Evolutionary conservation across 2,329 filamentous ascomycete genomes (phyloP), one percentile per base, ranked within the genome.

Genomic region (Phaeosphaeriaceae sp.): DNA sequence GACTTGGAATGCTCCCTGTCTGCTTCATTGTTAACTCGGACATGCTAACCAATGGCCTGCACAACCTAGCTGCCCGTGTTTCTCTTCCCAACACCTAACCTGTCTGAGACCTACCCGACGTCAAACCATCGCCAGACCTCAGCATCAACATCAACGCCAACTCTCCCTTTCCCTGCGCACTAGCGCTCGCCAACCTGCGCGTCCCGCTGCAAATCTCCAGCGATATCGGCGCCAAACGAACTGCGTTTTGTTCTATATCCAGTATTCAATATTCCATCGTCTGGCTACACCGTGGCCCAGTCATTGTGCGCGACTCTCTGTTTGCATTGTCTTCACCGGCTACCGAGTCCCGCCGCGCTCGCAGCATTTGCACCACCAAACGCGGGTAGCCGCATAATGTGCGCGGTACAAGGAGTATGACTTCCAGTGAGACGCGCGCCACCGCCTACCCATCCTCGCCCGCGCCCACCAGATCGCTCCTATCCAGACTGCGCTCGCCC

Each of bases 401-500:
- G 63, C 58, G 63, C 59, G 55, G 50, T 56, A 62, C 61, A 66
- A 65, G 63, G 66, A 71, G 64, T 63, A 74, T 73, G 71, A 73
- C 64, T 68, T 71, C 71, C 66, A 70, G 67, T 63, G 60, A 67
- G 51, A 62, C 60, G 52, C 68, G 68, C 58, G 57, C 61, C 54
- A 57, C 67, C 54, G 60, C 55, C 47, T 56, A 66, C 57, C 61
- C 68, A 30, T 63, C 62, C 45, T 60, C 64, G 42, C 61, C 65
- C 42, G 50, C 52, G 17, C 54, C 66, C 43, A 61, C 50, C 59
- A 66, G 63, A 52, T 74, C 71, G 55, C 66, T 80, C 34, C 67
- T 86, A 36, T 81, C 81, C 48, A 80, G 80, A 61, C 76, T 87
- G 57, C 79, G 80, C 46, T 80, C 79, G 50, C 81, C 82, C 21